Conservation (phyloP, 2,329 filamentous ascomycete species). For the Hypoxylon sp. region DNA sequence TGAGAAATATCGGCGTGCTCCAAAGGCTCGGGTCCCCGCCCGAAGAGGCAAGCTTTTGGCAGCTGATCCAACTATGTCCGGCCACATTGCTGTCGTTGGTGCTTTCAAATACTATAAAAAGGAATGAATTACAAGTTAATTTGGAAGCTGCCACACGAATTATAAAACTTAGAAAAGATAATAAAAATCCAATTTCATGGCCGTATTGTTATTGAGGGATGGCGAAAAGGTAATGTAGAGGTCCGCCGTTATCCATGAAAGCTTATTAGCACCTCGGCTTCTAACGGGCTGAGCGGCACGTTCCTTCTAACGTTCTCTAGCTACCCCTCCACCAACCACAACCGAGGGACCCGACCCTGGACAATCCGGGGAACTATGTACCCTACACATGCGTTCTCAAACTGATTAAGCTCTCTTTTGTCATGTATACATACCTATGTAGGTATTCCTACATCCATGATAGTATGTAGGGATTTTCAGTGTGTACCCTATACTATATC, state of each 20-base stretch:
- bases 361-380: slow-evolving; percentile 33
- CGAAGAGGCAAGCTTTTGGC: slow-evolving; percentile 43
- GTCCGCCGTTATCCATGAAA: slow-evolving; percentile 28
- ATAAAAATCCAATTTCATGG: slow-evolving; percentile 13
- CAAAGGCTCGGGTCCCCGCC: slow-evolving; percentile 40
- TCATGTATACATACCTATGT: background rate
- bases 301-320: background rate
- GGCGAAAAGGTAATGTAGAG: slow-evolving; percentile 8
- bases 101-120: slow-evolving; percentile 9
- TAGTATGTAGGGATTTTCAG: no score
- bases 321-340: slow-evolving; percentile 24
- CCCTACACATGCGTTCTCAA: slow-evolving; percentile 10
- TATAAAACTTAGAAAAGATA: background rate
- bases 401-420: background rate
- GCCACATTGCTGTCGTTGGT: slow-evolving; percentile 48
- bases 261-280: slow-evolving; percentile 47
- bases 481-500: background rate
- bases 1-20: slow-evolving; percentile 63
- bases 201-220: slow-evolving; percentile 2
- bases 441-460: background rate
- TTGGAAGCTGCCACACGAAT: background rate
- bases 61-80: slow-evolving; percentile 43
- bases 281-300: slow-evolving; percentile 35
- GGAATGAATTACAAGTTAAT: background rate
- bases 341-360: slow-evolving; percentile 35